These are phyloP conservation scores for Arthrobotrys megalospora DNA, from an alignment of 2,329 filamentous ascomycete species.

Conservation along the genomic window DNA sequence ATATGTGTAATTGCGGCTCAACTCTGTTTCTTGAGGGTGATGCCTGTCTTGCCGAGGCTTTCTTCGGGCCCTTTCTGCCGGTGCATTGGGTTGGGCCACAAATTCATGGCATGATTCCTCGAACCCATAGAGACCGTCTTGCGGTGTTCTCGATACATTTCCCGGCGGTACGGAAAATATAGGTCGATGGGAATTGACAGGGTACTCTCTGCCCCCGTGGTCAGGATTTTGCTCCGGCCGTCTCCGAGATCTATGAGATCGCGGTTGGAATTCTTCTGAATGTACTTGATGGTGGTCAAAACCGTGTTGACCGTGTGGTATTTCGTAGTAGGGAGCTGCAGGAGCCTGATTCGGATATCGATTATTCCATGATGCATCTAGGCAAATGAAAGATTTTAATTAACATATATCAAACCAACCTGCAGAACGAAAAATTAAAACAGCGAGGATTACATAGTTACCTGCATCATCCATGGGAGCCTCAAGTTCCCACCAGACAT, in stretches of 20 bases:
- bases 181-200: neutral
- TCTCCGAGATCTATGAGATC: constrained; percentile 3
- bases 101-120: constrained; percentile 20
- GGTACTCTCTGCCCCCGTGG: neutral
- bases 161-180: constrained; percentile 7
- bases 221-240: neutral
- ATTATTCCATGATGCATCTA: neutral
- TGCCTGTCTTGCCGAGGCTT: neutral
- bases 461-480: neutral
- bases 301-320: constrained; percentile 19
- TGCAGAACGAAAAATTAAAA: constrained; percentile 3
- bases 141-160: neutral
- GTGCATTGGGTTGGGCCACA: neutral
- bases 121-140: neutral
- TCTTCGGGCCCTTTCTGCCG: neutral
- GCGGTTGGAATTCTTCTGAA: neutral
- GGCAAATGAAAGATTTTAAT: neutral
- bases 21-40: neutral
- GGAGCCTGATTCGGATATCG: constrained; percentile 2
- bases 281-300: neutral
- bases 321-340: constrained; percentile 6
- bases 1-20: neutral
- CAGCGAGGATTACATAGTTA: neutral
- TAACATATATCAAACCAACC: neutral
- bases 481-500: constrained; percentile 9